These are phyloP conservation scores for Colletotrichum aenigma DNA, from an alignment of 2,329 filamentous ascomycete genomes.

Conservation along the genomic window DNA sequence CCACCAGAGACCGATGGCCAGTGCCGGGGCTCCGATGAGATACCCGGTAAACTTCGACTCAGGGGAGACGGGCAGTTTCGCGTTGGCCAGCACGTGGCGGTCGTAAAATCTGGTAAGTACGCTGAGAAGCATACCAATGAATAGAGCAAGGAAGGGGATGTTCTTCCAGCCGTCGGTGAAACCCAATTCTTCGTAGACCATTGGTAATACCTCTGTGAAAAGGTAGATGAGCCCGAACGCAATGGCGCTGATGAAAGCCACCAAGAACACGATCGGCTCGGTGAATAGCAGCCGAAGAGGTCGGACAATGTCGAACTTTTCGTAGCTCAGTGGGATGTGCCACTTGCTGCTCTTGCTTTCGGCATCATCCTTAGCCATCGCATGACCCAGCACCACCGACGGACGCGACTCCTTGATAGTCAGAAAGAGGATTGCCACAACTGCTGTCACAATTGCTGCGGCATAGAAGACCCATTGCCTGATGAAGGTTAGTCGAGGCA, in stretches of 20 bases:
- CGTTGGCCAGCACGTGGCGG: neutral
- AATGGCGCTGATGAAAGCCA: neutral
- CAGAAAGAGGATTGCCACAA: neutral
- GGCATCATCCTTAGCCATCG: neutral
- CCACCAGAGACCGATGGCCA: constrained; percentile 47
- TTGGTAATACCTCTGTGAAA: neutral
- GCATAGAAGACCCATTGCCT: constrained; percentile 7
- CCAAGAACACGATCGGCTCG: constrained; percentile 2
- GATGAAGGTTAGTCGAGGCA: neutral
- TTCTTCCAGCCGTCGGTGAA: neutral
- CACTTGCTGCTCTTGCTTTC: neutral
- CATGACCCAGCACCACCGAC: neutral
- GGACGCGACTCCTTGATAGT: constrained; percentile 5
- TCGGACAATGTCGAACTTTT: neutral
- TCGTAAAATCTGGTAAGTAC: neutral
- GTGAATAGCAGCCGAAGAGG: neutral
- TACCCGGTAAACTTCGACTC: constrained; percentile 31
- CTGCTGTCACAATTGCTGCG: neutral
- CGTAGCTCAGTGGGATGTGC: neutral
- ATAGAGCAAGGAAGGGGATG: neutral
- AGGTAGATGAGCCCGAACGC: constrained; percentile 6
- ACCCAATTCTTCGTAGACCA: neutral
- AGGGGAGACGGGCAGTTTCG: constrained; percentile 1
- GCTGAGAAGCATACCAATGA: neutral
- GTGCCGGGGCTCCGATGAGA: constrained; percentile 42